Evolutionary conservation across 2,329 filamentous ascomycete species (phyloP), one percentile per base, ranked within the genome.

Genomic region (Acephala macrosclerotiorum): DNA sequence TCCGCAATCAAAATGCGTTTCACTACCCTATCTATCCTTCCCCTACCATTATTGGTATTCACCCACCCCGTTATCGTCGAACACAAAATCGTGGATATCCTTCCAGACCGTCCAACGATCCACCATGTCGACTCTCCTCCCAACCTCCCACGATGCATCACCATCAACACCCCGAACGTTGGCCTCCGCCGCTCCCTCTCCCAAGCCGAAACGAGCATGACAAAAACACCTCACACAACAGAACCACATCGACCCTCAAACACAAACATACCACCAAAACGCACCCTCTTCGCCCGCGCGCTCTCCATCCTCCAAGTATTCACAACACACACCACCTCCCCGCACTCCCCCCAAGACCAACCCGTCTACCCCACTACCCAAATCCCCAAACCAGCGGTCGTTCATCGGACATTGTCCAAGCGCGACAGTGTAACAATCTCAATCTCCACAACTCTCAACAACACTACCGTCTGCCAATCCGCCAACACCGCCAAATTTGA

Each of bases 31-130:
- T 26, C 42, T 6, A 35, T 58, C 26, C 49, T 63, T 18, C 29
- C 20, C 16, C 47, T 58, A n/a, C 33, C 55, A n/a, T 26, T 38
- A 14, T n/a, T 51, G 0, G 38, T 29, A 3, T 16, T 45, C 40
- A 9, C 53, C 45, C 55, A 63, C 42, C 55, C 61, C 14, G 22
- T 58, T 14, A 62, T 62, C 22, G 51, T 62, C 53, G 60, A 62
- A 25, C 60, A 57, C 60, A 45, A 16, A 25, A 45, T 36, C n/a
- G 20, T 49, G n/a, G n/a, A 11, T 12, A 2, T 33, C 20, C 25
- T 25, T 47, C 60, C 35, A 2, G 4, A 47, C 20, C 36, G 26
- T 47, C 60, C 35, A 2, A 58, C 58, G 14, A 29, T 38, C 58
- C 22, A 33, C 25, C 51, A 62, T 40, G 29, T 47, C 51, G 60